Conservation (phyloP, 2,329 filamentous ascomycete species). For the Colletotrichum sojae region DNA sequence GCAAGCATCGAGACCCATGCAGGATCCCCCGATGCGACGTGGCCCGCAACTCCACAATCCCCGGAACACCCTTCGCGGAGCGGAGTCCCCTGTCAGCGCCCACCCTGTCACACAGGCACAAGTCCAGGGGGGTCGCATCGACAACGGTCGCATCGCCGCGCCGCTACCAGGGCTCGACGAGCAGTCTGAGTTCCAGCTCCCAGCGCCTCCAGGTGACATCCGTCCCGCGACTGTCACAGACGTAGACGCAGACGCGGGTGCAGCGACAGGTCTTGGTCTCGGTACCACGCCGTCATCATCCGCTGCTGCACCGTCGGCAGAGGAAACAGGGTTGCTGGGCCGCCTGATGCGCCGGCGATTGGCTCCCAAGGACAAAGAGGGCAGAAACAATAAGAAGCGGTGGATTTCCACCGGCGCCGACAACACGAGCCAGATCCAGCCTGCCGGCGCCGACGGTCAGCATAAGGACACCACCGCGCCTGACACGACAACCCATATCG, state of each 20-base stretch:
- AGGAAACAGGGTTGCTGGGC: constrained; percentile 28
- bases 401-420: constrained; percentile 12
- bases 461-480: background rate
- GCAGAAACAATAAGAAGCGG: constrained; percentile 23
- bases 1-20: constrained; percentile 27
- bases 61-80: constrained; percentile 34
- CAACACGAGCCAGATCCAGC: constrained; percentile 1
- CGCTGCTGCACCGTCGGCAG: constrained; percentile 23
- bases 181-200: constrained; percentile 24
- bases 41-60: constrained; percentile 39
- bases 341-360: constrained; percentile 34
- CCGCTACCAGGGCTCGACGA: constrained; percentile 35
- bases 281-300: constrained; percentile 19
- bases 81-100: constrained; percentile 17
- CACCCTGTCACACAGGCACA: constrained; percentile 22
- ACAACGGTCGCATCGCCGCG: constrained; percentile 29
- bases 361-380: constrained; percentile 26
- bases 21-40: constrained; percentile 31
- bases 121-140: constrained; percentile 19
- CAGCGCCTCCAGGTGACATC: background rate
- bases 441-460: background rate
- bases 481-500: background rate
- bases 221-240: constrained; percentile 16
- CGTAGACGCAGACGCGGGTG: background rate
- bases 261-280: constrained; percentile 12